Base-by-base conservation (phyloP, 768 basidiomycete genomes). In the Collybia mongolica region DNA sequence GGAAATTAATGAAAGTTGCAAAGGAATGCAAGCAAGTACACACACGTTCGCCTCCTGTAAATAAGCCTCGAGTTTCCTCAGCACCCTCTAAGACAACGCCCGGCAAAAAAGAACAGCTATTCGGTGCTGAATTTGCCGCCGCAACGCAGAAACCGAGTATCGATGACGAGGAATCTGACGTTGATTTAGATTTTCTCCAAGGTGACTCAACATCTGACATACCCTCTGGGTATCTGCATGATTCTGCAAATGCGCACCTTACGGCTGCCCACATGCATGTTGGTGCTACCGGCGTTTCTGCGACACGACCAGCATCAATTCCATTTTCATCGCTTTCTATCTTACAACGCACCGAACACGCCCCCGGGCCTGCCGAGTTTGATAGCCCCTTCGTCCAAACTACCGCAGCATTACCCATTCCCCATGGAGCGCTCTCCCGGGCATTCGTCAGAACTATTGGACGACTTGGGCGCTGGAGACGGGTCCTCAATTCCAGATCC, bases 361-460 rank as follows among this genome's bases (percentile, higher is more conserved):
- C 68, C 15, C 66, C 71, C 15, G 65, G 62, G 15, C 60, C 67
- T 18, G 26, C 61, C 15, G 64, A 63, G 29, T 26, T 53, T 18
- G 69, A 67, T 11, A 26, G 63, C 17, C 60, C 71, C 3, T 64
- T 73, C 39, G 61, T 70, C 4, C 70, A 76, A 39, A 72, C 73
- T 8, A 64, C 78, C 6, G 66, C 73, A 1, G 60, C 76, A 6
- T 68, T 83, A 11, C 79, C 83, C 1, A 71, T 74, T 35, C 80
- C 81, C 22, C 82, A 86, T 46, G 82, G 75, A 58, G 74, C 84
- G 0, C 71, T 93, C 14, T 90, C 88, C 0, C 79, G 90, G 1
- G 88, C 80, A 9, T 80, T 94, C 41, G 84, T 89, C 46, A 87
- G 83, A 67, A 92, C 92, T 2, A 84, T 93, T 23, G 90, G 92